Conservation (phyloP, 306 rosid genomes). For the Arachis stenosperma region DNA sequence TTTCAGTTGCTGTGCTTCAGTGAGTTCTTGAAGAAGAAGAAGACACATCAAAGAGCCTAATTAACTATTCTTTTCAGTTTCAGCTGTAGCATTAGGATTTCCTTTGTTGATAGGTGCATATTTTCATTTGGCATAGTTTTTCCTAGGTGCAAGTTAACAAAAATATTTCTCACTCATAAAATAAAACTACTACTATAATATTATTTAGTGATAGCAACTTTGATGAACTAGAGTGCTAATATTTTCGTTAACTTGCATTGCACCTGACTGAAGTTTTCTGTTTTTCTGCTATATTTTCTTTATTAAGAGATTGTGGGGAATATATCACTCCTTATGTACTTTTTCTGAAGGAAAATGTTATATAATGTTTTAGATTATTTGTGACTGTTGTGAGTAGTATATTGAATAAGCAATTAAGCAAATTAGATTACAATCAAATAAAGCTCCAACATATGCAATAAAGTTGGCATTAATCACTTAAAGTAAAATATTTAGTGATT, state of each 20-base stretch:
- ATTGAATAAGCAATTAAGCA: background rate
- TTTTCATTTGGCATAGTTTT: constrained; percentile 39
- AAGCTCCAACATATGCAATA: background rate
- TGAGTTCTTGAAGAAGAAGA: constrained; percentile 61
- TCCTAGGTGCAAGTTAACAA: constrained; percentile 53
- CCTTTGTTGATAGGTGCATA: constrained; percentile 45
- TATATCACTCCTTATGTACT: constrained; percentile 46
- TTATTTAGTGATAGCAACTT: constrained; percentile 34
- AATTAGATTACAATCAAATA: no score
- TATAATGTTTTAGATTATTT: background rate
- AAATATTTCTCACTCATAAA: constrained; percentile 46
- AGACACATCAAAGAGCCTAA: constrained; percentile 52
- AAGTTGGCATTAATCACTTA: background rate
- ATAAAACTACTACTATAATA: constrained; percentile 2
- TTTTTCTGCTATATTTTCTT: constrained; percentile 7
- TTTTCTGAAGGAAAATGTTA: constrained; percentile 35
- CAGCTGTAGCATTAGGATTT: constrained; percentile 42
- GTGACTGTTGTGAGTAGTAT: background rate
- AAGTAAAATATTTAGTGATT: background rate
- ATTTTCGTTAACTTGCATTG: constrained; percentile 51
- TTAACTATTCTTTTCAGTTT: constrained; percentile 45
- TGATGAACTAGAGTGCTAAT: constrained; percentile 47
- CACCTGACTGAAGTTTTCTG: constrained; percentile 32
- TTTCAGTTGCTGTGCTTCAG: constrained; percentile 46
- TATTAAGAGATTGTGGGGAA: constrained; percentile 42